A percentile compares a stretch with the other conserved stretches of the same genome.
Conservation (phyloP, 306 rosid species). For the Begonia loranthoides region DNA sequence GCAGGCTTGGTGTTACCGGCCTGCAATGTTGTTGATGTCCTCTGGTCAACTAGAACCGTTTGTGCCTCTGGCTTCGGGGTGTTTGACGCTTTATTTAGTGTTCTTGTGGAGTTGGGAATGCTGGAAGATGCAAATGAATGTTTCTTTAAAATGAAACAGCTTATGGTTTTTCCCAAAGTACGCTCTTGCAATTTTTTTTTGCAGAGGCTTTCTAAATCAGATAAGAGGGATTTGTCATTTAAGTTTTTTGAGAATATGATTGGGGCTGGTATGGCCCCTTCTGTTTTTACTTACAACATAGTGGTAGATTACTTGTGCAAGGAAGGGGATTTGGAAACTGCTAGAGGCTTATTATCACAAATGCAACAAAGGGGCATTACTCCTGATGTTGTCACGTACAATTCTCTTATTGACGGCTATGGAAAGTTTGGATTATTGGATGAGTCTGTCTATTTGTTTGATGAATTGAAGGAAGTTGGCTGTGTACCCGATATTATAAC, state of each 20-base stretch:
- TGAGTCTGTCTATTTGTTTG: conserved; percentile 30
- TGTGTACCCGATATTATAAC: conserved; percentile 65
- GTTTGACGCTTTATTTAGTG: conserved; percentile 81
- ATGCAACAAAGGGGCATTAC: conserved; percentile 47
- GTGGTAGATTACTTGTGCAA: conserved; percentile 54
- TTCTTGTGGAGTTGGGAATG: conserved; percentile 63
- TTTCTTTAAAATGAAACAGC: conserved; percentile 55
- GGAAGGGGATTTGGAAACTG: conserved; percentile 58
- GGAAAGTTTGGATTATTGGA: conserved; percentile 60
- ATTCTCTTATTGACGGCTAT: conserved; percentile 84
- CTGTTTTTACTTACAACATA: conserved; percentile 69
- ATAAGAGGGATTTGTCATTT: conserved; percentile 29
- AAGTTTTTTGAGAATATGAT: conserved; percentile 53
- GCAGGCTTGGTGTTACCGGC: conserved; percentile 25
- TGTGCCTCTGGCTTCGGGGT: conserved; percentile 52
- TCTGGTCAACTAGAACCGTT: conserved; percentile 65
- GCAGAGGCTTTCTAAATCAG: conserved; percentile 52
- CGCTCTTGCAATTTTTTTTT: conserved; percentile 80
- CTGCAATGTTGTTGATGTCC: conserved; percentile 45
- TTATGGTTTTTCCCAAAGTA: conserved; percentile 56
- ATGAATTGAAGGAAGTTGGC: conserved; percentile 58
- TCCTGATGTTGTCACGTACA: conserved; percentile 71
- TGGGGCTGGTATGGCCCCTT: conserved; percentile 54
- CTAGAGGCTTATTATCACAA: conserved; percentile 48
- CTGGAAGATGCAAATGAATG: conserved; percentile 63